Percentiles rank a stretch among this genome's conserved stretches.
Conservation (phyloP, 2,329 filamentous ascomycete species). For the Trichoderma sp. region DNA sequence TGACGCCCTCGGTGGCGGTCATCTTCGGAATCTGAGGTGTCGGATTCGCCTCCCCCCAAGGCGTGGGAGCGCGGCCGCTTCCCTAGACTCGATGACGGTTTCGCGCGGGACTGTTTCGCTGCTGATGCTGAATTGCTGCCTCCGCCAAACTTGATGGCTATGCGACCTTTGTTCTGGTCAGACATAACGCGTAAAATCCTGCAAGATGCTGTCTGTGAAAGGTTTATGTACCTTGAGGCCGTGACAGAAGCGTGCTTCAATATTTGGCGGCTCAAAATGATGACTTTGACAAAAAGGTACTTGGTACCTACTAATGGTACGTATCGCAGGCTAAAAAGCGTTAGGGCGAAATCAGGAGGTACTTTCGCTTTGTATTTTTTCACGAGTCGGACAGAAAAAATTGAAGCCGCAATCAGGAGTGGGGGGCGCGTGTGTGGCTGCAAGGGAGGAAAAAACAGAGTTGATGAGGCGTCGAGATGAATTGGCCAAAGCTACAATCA, state of each 20-base stretch:
- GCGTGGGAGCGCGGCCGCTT: conserved; percentile 48
- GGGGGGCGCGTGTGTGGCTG: not conserved
- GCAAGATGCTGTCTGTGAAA: not conserved
- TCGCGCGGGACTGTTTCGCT: conserved; percentile 31
- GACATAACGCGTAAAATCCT: conserved; percentile 35
- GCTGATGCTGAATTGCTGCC: conserved; percentile 29
- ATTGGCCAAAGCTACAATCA: not conserved
- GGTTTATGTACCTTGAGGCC: not conserved
- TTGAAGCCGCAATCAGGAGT: not conserved
- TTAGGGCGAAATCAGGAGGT: not conserved
- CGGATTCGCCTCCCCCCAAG: conserved; percentile 42
- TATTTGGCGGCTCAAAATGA: not conserved
- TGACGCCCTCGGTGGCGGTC: conserved; percentile 33
- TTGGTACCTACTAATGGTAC: not conserved
- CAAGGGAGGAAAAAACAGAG: not conserved
- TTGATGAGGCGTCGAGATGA: not conserved
- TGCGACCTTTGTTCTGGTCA: conserved; percentile 39
- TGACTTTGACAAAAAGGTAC: not conserved
- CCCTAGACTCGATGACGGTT: conserved; percentile 47
- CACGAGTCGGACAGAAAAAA: not conserved
- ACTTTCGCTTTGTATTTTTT: not conserved
- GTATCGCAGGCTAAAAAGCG: not conserved
- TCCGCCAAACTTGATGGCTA: conserved; percentile 50
- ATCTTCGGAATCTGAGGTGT: conserved; percentile 40
- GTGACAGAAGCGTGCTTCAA: not conserved